Evolutionary conservation across 805 yeast genomes (phyloP).

Genomic region (Cyberlindnera sargentensis): DNA sequence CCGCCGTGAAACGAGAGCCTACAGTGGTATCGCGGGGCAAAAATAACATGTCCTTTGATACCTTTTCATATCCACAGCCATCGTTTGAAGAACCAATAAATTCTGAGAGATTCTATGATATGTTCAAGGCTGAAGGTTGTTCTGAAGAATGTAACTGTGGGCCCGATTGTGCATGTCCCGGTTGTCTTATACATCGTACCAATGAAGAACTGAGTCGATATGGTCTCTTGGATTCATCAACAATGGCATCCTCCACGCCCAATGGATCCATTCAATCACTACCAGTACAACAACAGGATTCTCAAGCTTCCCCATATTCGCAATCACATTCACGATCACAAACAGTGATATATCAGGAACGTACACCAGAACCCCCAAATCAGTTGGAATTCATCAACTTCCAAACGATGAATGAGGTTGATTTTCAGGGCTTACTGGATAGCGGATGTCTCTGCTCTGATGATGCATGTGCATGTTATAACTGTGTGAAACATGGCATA

Average conservation of each 20-base stretch:
- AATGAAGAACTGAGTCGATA: constrained; percentile 19
- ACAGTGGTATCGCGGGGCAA: too few relatives aligned
- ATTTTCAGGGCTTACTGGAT: constrained; percentile 11
- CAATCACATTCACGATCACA: background rate
- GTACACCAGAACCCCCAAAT: background rate
- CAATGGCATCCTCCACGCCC: constrained; percentile 11
- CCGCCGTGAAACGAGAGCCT: too few relatives aligned
- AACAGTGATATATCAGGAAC: background rate
- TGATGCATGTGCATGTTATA: constrained; percentile 12
- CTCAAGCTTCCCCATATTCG: background rate
- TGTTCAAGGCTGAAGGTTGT: constrained; percentile 19
- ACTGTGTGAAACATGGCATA: constrained; percentile 21
- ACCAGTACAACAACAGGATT: too few relatives aligned
- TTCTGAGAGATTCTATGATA: constrained; percentile 11
- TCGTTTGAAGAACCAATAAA: background rate
- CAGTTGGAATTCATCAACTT: constrained; percentile 8
- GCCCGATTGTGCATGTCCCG: constrained; percentile 19
- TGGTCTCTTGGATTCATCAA: constrained; percentile 18
- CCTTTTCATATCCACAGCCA: background rate
- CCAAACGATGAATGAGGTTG: constrained; percentile 16
- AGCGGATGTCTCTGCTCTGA: constrained; percentile 16
- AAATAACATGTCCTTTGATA: too few relatives aligned
- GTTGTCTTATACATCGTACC: constrained; percentile 23
- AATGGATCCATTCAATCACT: background rate
- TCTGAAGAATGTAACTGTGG: constrained; percentile 23